These are phyloP conservation scores for Magnaporthales sp. DNA, from an alignment of 2,329 filamentous ascomycete genomes.

Conservation along the genomic window DNA sequence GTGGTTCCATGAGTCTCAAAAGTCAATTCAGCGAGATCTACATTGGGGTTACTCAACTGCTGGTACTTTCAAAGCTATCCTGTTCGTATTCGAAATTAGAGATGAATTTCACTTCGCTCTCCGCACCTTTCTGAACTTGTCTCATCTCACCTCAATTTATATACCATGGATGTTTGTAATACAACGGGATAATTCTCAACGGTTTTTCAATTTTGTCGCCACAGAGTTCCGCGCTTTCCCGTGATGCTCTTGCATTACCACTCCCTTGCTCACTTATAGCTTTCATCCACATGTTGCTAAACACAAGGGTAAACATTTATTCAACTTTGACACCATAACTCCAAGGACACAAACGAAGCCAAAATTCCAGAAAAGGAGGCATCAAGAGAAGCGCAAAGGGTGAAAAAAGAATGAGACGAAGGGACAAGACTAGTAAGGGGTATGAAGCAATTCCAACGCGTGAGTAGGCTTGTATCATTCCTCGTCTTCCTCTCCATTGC, in stretches of 20 bases:
- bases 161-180: not conserved
- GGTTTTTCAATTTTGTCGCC: not conserved
- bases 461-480: conserved; percentile 5
- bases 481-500: conserved; percentile 42
- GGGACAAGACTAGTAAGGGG: not conserved
- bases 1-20: not conserved
- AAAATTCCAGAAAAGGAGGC: not conserved
- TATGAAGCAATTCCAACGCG: not conserved
- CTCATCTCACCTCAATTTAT: not conserved
- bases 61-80: not conserved
- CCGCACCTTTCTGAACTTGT: not conserved
- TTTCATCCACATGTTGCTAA: not conserved
- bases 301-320: not conserved
- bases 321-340: not conserved
- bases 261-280: not conserved
- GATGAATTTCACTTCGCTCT: not conserved
- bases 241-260: not conserved
- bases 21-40: not conserved
- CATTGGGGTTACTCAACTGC: not conserved
- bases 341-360: not conserved
- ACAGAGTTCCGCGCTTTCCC: not conserved
- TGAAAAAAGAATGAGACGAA: not conserved
- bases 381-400: not conserved
- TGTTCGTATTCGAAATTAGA: too few relatives aligned
- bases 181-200: not conserved